Conservation (phyloP, 2,329 filamentous ascomycete species). For the Phialocephala subalpina region DNA sequence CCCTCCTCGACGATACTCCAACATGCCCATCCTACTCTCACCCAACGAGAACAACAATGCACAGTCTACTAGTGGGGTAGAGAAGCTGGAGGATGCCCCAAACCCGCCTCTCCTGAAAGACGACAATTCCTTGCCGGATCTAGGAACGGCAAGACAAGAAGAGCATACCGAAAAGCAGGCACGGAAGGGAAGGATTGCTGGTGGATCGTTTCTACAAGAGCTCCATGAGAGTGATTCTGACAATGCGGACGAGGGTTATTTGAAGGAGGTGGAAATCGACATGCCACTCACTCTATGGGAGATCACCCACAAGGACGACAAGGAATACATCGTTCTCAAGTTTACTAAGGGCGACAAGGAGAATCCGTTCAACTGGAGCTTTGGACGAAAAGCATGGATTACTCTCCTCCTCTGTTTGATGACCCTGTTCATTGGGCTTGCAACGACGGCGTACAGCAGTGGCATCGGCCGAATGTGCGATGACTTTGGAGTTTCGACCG, state of each 20-base stretch:
- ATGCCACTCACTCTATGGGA: constrained; percentile 57
- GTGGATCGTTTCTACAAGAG: constrained; percentile 48
- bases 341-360: constrained; percentile 55
- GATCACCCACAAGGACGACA: constrained; percentile 50
- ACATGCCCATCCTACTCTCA: background rate
- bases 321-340: constrained; percentile 54
- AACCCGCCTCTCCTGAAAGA: constrained; percentile 9
- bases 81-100: constrained; percentile 7
- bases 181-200: constrained; percentile 47
- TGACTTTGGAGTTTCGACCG: constrained; percentile 51
- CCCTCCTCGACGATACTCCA: constrained; percentile 11
- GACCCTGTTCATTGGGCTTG: constrained; percentile 61
- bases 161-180: constrained; percentile 25
- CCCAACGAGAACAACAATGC: constrained; percentile 7
- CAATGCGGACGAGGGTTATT: constrained; percentile 41
- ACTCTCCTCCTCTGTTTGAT: constrained; percentile 57
- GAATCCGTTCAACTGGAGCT: constrained; percentile 61
- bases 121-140: constrained; percentile 18
- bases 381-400: constrained; percentile 53
- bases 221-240: constrained; percentile 44
- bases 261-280: constrained; percentile 55
- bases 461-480: constrained; percentile 55
- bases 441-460: constrained; percentile 61
- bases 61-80: background rate
- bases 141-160: constrained; percentile 31